Conservation (phyloP, 2,329 filamentous ascomycete genomes). For the Hypoxylon sp. region DNA sequence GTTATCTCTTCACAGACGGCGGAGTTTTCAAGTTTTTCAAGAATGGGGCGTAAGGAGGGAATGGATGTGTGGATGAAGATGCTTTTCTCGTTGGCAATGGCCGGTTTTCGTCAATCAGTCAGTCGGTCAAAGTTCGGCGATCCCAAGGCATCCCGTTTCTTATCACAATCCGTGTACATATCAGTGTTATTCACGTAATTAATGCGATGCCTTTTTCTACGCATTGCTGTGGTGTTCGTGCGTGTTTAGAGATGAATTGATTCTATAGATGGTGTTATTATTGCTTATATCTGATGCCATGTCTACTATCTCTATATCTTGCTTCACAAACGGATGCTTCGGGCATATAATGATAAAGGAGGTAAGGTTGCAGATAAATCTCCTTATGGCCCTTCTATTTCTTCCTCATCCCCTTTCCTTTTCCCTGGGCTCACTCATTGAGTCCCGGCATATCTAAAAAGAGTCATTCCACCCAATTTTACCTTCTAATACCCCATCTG, state of each 20-base stretch:
- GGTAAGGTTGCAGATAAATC: too few species aligned
- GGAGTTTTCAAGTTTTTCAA: background rate
- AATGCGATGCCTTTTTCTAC: background rate
- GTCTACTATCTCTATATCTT: background rate
- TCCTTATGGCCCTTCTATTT: too few species aligned
- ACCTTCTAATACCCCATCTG: too few species aligned
- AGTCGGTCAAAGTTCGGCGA: too few species aligned
- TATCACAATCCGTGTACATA: background rate
- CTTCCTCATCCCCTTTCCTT: too few species aligned
- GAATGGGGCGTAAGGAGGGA: background rate
- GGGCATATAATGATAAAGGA: too few species aligned
- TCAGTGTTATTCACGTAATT: background rate
- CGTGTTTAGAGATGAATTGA: background rate
- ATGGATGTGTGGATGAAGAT: background rate
- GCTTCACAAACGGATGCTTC: too few species aligned
- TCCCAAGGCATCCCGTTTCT: background rate
- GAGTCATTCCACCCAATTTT: too few species aligned
- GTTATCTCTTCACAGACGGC: background rate
- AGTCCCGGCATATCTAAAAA: too few species aligned
- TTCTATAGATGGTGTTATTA: background rate
- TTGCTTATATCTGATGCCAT: background rate
- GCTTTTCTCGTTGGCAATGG: background rate
- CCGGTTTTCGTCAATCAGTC: background rate
- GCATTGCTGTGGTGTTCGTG: background rate
- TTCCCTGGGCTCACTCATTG: too few species aligned